Conservation (phyloP, 2,329 filamentous ascomycete genomes). For the Aspergillus tamarii region DNA sequence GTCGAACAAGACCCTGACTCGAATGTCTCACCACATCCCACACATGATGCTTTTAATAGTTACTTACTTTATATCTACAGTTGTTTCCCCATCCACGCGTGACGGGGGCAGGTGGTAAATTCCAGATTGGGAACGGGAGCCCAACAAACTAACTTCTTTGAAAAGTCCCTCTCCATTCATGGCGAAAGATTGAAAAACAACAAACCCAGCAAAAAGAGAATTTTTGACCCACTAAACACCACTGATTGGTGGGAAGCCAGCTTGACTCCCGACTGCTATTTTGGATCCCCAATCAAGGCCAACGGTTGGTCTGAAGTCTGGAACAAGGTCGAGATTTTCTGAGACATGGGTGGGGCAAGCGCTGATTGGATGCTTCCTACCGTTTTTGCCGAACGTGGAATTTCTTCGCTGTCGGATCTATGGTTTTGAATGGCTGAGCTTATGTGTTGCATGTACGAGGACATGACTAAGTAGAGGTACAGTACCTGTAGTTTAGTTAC, state of each 20-base stretch:
- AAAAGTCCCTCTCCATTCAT: neutral
- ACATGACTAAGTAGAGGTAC: too few species aligned
- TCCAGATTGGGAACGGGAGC: neutral
- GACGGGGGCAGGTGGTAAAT: neutral
- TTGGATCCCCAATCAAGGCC: constrained; percentile 16
- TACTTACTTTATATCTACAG: too few species aligned
- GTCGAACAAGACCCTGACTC: neutral
- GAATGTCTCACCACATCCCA: neutral
- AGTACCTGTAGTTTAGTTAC: too few species aligned
- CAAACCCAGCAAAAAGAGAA: constrained; percentile 15
- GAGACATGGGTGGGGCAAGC: constrained; percentile 9
- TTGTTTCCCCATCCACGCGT: neutral
- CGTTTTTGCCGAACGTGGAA: neutral
- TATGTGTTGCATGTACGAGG: neutral
- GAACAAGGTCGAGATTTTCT: constrained; percentile 16
- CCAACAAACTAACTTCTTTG: neutral
- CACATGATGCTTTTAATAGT: constrained; percentile 4
- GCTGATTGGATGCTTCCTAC: neutral
- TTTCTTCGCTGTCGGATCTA: neutral
- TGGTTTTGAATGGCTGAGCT: neutral
- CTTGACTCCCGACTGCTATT: constrained; percentile 15
- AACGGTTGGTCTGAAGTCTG: constrained; percentile 13
- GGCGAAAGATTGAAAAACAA: neutral
- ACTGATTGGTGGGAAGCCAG: constrained; percentile 7
- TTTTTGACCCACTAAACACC: neutral